phyloP scores from a whole-genome alignment of 164 flowering plant genomes.

The Hamamelis virginiana region DNA sequence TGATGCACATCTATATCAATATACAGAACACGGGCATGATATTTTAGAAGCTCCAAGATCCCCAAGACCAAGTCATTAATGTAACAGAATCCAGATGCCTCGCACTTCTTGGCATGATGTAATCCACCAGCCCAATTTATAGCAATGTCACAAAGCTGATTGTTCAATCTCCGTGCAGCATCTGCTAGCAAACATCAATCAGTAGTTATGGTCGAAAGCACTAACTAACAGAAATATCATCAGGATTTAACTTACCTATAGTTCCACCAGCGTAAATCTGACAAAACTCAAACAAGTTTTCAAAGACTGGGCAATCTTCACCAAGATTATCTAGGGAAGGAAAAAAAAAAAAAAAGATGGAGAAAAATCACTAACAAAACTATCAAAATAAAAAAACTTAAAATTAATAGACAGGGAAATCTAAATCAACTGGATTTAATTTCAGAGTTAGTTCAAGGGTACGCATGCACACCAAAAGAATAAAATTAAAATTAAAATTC shows the following conservation, averaged over 20 bases:
- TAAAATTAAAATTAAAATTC: background rate
- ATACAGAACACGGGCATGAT: constrained; percentile 90
- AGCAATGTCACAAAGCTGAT: constrained; percentile 90
- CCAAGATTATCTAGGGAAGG: constrained; percentile 88
- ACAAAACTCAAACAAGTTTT: constrained; percentile 92
- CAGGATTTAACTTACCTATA: constrained; percentile 54
- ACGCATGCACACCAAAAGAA: background rate
- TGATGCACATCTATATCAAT: constrained; percentile 99
- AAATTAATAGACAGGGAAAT: background rate
- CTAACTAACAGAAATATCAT: background rate
- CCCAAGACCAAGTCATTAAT: constrained; percentile 96
- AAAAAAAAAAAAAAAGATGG: constrained; percentile 1
- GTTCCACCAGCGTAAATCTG: constrained; percentile 99
- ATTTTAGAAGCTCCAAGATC: constrained; percentile 87
- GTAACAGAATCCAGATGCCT: constrained; percentile 97
- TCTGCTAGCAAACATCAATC: constrained; percentile 46
- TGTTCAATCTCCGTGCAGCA: constrained; percentile 92
- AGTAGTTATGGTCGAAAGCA: background rate
- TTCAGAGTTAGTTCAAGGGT: background rate
- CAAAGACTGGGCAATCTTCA: constrained; percentile 98
- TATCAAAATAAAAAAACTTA: background rate
- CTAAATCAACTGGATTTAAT: background rate
- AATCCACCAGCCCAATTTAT: constrained; percentile 99
- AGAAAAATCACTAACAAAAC: background rate
- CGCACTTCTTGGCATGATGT: constrained; percentile 99